A percentile compares a stretch with the other conserved stretches of the same genome.
Conservation (phyloP, 768 basidiomycete genomes). For the Pseudohyphozyma bogoriensis region DNA sequence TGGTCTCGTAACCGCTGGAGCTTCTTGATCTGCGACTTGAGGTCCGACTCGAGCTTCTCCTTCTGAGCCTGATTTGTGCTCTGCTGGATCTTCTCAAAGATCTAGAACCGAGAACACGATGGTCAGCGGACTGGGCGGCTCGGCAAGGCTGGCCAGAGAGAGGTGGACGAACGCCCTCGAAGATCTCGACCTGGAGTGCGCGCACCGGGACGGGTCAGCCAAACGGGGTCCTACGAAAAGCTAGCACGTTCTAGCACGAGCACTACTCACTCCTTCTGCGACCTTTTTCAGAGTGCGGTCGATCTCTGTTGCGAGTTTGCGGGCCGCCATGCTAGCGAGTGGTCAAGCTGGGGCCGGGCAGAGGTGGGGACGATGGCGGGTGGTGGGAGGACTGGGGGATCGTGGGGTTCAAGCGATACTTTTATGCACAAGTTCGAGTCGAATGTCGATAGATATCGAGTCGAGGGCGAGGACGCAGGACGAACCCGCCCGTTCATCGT, state of each 20-base stretch:
- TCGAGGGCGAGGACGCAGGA: no score
- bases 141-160: neutral
- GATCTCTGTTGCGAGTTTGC: slow-evolving; percentile 82
- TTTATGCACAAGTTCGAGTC: no score
- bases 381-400: no score
- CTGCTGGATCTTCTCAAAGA: slow-evolving; percentile 96
- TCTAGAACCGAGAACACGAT: slow-evolving; percentile 38
- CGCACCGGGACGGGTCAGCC: neutral
- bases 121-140: no score
- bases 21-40: slow-evolving; percentile 98
- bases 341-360: no score
- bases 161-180: slow-evolving; percentile 33
- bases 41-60: slow-evolving; percentile 85
- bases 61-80: slow-evolving; percentile 95
- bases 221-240: neutral
- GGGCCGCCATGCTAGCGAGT: no score
- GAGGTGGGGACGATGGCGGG: no score
- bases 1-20: slow-evolving; percentile 72
- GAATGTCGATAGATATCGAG: no score
- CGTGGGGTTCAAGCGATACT: no score
- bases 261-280: slow-evolving; percentile 55
- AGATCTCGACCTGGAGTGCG: slow-evolving; percentile 34
- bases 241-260: neutral
- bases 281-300: slow-evolving; percentile 98
- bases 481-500: no score